phyloP scores from a whole-genome alignment of 2,329 filamentous ascomycete species.

The Aspergillus arachidicola region DNA sequence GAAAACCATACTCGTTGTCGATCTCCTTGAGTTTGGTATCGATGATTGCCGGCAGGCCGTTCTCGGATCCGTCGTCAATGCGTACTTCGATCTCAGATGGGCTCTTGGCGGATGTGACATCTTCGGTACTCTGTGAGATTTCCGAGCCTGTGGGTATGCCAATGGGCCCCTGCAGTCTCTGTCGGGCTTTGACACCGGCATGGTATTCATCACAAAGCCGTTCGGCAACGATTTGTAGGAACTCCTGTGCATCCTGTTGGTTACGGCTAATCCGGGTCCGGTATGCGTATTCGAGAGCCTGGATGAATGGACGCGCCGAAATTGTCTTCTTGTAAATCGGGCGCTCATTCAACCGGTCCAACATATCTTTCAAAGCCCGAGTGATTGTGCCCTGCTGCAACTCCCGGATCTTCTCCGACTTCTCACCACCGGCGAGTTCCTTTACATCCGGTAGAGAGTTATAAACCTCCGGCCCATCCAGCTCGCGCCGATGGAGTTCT shows the following conservation, averaged over 20 bases:
- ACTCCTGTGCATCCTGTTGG: slow-evolving; percentile 97
- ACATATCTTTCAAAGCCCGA: slow-evolving; percentile 83
- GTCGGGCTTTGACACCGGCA: slow-evolving; percentile 74
- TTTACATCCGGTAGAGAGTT: slow-evolving; percentile 56
- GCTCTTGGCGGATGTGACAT: slow-evolving; percentile 22
- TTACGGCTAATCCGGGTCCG: slow-evolving; percentile 87
- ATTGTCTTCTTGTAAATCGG: slow-evolving; percentile 94
- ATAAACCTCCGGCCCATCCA: slow-evolving; percentile 80
- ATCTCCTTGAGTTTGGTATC: slow-evolving; percentile 41
- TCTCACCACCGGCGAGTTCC: slow-evolving; percentile 39
- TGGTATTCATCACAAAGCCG: slow-evolving; percentile 92
- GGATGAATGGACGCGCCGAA: slow-evolving; percentile 80
- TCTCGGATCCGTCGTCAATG: slow-evolving; percentile 38
- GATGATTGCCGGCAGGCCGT: slow-evolving; percentile 38
- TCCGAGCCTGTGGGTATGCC: slow-evolving; percentile 23
- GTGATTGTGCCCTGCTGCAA: slow-evolving; percentile 84
- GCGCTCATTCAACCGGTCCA: slow-evolving; percentile 89
- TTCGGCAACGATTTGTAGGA: slow-evolving; percentile 90
- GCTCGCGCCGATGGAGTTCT: slow-evolving; percentile 79
- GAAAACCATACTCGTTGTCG: slow-evolving; percentile 65
- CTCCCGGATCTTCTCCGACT: slow-evolving; percentile 54
- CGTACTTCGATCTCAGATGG: slow-evolving; percentile 36
- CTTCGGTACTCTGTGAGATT: slow-evolving; percentile 10
- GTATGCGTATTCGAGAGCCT: slow-evolving; percentile 81
- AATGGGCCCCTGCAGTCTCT: slow-evolving; percentile 33